Evolutionary conservation across 2,329 filamentous ascomycete species (phyloP), one percentile per base, ranked within the genome.

Genomic region (Dactylonectria macrodidyma): DNA sequence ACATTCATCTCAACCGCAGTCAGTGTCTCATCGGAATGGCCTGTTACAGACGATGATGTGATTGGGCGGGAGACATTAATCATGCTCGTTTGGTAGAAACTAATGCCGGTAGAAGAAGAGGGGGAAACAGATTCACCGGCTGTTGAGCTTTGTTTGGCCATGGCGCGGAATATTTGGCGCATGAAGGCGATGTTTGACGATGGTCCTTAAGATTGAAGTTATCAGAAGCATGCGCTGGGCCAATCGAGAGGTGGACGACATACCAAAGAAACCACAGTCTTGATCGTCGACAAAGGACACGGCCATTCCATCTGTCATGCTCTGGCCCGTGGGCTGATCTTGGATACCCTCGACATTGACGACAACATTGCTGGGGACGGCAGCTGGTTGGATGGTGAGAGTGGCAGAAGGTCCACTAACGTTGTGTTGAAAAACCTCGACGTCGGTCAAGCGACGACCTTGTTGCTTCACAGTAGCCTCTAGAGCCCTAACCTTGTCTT

Each of bases 111-210:
- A 8, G 36, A 30, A 10, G 57, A 33, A 4, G 16, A 33, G 9
- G 57, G 22, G 3, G 48, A 36, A 50, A 52, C 16, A 12, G 9
- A n/a, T 2, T 59, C 56, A 41, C n/a, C 36, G n/a, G 41, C 16
- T 7, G 24, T 34, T 30, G 48, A 41, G 14, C 56, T 55, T 47
- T 54, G 22, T 11, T 41, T 57, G 22, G 60, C 51, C 46, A 70
- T 66, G 22, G 62, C 66, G 12, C 65, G 65, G 12, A 67, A 61
- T 30, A 70, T 70, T 22, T 68, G 68, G 5, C 68, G 66, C 65
- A 70, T 66, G 41, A 70, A 68, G 8, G 68, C 68, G 12, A 70
- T 70, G 9, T 68, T 70, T 9, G 68, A 70, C 1, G 68, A 70
- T n/a, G 62, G 66, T 3, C 68, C 68, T 70, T 16, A 5, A 24